phyloP scores from a whole-genome alignment of 305 asterid species.

The Solanum chacoense region DNA sequence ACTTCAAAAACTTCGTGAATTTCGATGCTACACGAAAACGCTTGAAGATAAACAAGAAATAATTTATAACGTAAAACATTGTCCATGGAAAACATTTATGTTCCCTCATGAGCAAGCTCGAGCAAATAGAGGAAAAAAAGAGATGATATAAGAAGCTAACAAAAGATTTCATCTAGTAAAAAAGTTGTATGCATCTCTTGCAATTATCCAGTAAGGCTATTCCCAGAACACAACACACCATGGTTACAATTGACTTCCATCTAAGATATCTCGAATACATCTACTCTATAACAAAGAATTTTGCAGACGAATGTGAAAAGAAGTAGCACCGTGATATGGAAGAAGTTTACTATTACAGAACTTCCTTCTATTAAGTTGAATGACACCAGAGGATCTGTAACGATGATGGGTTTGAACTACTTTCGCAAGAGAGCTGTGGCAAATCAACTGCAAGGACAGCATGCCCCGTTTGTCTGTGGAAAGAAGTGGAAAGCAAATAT shows the following conservation, averaged over 20 bases:
- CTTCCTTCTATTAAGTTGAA: not conserved
- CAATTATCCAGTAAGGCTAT: not conserved
- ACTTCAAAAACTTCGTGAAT: not conserved
- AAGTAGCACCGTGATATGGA: not conserved
- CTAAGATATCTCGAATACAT: not conserved
- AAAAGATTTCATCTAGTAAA: not conserved
- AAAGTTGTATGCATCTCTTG: not conserved
- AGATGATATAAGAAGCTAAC: not conserved
- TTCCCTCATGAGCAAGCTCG: not conserved
- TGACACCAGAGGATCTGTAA: not conserved
- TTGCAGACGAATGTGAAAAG: not conserved
- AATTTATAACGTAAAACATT: not conserved
- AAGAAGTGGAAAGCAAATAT: not conserved
- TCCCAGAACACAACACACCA: not conserved
- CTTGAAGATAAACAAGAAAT: not conserved
- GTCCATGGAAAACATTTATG: not conserved
- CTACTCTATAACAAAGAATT: not conserved
- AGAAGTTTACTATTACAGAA: not conserved
- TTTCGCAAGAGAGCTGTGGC: not conserved
- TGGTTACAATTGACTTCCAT: not conserved
- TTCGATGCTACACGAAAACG: not conserved
- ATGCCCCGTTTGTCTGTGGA: not conserved
- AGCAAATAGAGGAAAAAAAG: not conserved
- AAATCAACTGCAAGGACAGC: not conserved
- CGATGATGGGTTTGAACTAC: not conserved